These are phyloP conservation scores for Orychophragmus violaceus DNA, from an alignment of 345 rosid species.

Conservation along the genomic window DNA sequence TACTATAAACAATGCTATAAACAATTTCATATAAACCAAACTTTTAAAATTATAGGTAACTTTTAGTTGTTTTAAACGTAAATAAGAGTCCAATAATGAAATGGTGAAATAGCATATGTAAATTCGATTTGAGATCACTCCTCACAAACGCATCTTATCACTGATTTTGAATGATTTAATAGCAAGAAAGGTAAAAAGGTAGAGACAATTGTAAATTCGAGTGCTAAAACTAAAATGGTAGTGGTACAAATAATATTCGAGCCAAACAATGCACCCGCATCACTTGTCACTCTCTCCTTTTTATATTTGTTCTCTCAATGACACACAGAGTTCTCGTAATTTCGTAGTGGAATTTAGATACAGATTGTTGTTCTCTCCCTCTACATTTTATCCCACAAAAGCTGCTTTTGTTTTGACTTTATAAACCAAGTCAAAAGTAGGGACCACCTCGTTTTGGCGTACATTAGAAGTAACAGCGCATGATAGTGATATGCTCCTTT, in stretches of 20 bases:
- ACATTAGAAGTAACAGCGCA: conserved; percentile 8
- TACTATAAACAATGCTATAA: too few species aligned
- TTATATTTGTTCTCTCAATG: too few species aligned
- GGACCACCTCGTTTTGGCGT: conserved; percentile 15
- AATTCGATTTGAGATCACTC: not conserved
- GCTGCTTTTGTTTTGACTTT: conserved; percentile 59
- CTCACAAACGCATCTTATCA: not conserved
- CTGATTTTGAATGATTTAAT: not conserved
- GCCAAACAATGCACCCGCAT: conserved; percentile 18
- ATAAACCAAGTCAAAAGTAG: conserved; percentile 48
- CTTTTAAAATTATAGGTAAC: too few species aligned
- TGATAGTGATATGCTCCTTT: not conserved
- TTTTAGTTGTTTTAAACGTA: not conserved
- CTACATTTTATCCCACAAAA: conserved; percentile 21
- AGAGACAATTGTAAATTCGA: too few species aligned
- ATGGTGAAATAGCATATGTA: not conserved
- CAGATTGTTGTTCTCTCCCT: not conserved
- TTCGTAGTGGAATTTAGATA: conserved; percentile 21
- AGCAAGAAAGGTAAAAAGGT: not conserved
- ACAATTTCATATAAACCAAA: too few species aligned
- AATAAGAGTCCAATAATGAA: not conserved
- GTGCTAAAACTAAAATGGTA: conserved; percentile 4
- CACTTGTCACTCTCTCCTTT: conserved; percentile 28
- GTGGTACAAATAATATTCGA: conserved; percentile 20
- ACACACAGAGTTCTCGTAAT: too few species aligned